Evolutionary conservation across 1,139 yeast genomes (phyloP), one percentile per base, ranked within the genome.

Genomic region (Saccharomyces hybrid): DNA sequence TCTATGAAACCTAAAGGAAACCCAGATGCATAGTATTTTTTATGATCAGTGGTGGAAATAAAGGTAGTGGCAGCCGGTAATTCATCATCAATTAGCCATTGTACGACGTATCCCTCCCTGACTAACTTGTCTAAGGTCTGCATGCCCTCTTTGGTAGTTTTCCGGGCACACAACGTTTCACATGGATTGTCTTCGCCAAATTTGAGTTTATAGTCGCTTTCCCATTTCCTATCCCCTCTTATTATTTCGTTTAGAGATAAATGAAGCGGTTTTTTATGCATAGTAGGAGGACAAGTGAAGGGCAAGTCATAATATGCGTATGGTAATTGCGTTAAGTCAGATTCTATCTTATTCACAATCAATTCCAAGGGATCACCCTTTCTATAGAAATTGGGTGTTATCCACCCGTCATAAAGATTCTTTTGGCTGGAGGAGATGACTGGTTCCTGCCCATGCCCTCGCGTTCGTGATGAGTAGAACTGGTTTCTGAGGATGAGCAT

Each of bases 31-130:
- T 89, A 89, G 69, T 85, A 87, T 65, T 88, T 85, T 57, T 75
- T 76, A 47, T 79, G 74, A 47, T 78, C 79, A 50, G 79, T 81
- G 4, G 82, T 77, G 6, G 87, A 82, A 38, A 84, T 81, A 65
- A 85, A 87, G 0, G 96, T 87, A 4, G 97, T 88, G 3, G 96
- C 95, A 2, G 95, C 96, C 0, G 97, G 97, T 46, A 90, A 73
- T 38, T 64, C 69, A 20, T 85, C 89, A 71, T 90, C 97, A 23
- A 89, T 76, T 48, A 81, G 71, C 97, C 97, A 90, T 65, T 89
- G 93, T 11, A 80, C 90, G 52, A 84, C 84, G 63, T 89, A 89
- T 2, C 88, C 88, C 54, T 83, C 74, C 60, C 80, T 75, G 50
- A 90, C 82, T 56, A 89, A 73, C 30, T 80, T 76, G 52, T 78